Evolutionary conservation across 352 stramenopile genomes (phyloP).

Genomic region (Globisporangium lucens): DNA sequence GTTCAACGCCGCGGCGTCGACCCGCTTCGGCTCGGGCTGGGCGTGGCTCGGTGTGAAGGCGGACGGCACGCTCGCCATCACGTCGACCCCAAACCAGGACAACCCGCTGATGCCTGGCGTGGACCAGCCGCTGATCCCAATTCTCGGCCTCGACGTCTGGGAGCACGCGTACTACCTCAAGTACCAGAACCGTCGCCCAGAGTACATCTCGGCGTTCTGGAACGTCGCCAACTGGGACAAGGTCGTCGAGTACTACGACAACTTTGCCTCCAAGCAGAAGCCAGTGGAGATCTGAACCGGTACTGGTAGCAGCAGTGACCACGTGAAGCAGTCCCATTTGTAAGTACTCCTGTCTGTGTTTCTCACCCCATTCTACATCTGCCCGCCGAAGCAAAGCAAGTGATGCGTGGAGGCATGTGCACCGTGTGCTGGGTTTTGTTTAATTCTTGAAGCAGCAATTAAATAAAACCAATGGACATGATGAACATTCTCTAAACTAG

Average conservation of each 20-base stretch:
- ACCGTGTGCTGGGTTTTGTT: background rate
- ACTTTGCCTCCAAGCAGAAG: conserved; percentile 84
- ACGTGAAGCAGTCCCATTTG: conserved; percentile 14
- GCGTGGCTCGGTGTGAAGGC: conserved; percentile 85
- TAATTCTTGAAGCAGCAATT: conserved; percentile 12
- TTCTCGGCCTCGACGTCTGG: conserved; percentile 95
- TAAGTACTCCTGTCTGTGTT: conserved; percentile 19
- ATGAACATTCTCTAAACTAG: background rate
- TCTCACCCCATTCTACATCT: background rate
- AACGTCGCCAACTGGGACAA: conserved; percentile 97
- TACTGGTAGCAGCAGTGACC: background rate
- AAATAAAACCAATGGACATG: background rate
- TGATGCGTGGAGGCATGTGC: background rate
- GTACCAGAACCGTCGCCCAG: conserved; percentile 95
- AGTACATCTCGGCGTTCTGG: conserved; percentile 98
- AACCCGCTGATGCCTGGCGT: conserved; percentile 85
- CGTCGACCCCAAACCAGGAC: conserved; percentile 95
- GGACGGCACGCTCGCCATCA: conserved; percentile 93
- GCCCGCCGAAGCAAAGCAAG: background rate
- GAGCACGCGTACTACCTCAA: conserved; percentile 97
- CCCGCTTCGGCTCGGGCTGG: conserved; percentile 90
- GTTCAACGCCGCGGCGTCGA: conserved; percentile 86
- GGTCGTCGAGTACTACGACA: conserved; percentile 91
- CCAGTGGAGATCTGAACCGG: conserved; percentile 79
- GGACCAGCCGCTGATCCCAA: conserved; percentile 85